These are phyloP conservation scores for Pleurotus salmoneostramineus DNA, from an alignment of 768 basidiomycete species.

Conservation along the genomic window DNA sequence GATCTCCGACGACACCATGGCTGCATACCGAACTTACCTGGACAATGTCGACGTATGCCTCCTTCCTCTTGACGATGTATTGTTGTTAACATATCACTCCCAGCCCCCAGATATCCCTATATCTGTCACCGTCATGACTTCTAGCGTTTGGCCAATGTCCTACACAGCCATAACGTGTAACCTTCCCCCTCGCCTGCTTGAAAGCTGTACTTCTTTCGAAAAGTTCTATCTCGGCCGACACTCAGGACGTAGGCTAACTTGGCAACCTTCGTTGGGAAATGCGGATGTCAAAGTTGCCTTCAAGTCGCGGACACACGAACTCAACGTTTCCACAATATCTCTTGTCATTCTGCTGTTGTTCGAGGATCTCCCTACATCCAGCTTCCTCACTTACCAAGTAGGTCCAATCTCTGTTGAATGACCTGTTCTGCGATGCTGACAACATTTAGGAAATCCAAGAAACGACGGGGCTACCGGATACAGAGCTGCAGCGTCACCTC, in stretches of 20 bases:
- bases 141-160: slow-evolving; percentile 93
- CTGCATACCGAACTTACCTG: slow-evolving; percentile 63
- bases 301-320: slow-evolving; percentile 75
- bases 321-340: slow-evolving; percentile 90
- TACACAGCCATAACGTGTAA: slow-evolving; percentile 61
- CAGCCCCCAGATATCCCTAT: slow-evolving; percentile 79
- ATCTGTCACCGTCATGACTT: slow-evolving; percentile 90
- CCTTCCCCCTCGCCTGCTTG: slow-evolving; percentile 60
- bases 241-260: slow-evolving; percentile 85
- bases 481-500: slow-evolving; percentile 85
- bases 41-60: slow-evolving; percentile 55
- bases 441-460: slow-evolving; percentile 72
- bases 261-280: slow-evolving; percentile 87
- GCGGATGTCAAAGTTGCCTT: slow-evolving; percentile 86
- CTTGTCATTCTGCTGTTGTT: slow-evolving; percentile 87
- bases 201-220: slow-evolving; percentile 75
- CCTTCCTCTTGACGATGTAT: slow-evolving; percentile 1
- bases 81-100: slow-evolving; percentile 9
- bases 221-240: slow-evolving; percentile 87
- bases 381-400: slow-evolving; percentile 76
- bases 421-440: slow-evolving; percentile 1
- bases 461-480: slow-evolving; percentile 68
- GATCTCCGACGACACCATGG: slow-evolving; percentile 77
- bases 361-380: slow-evolving; percentile 62
- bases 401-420: slow-evolving; percentile 15